Evolutionary conservation across 345 rosid species (phyloP).

Genomic region (Populus pruinosa): DNA sequence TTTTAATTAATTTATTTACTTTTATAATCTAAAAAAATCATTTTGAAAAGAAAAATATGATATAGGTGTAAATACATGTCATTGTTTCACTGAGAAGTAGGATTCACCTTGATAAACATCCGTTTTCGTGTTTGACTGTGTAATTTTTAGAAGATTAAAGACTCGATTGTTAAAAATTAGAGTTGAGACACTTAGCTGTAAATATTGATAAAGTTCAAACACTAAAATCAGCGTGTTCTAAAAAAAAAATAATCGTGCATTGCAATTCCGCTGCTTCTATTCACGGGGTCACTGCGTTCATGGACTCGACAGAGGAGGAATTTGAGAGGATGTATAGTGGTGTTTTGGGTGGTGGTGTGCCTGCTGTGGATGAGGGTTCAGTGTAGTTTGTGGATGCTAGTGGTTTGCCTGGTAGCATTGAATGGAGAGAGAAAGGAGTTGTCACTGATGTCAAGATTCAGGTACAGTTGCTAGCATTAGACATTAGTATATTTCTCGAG

Average conservation of each 20-base stretch:
- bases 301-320: slow-evolving; percentile 75
- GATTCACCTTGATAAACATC: no score
- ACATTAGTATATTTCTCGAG: background rate
- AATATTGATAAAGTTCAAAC: no score
- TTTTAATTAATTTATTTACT: no score
- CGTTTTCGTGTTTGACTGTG: no score
- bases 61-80: no score
- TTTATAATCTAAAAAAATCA: no score
- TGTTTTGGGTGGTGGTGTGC: slow-evolving; percentile 10
- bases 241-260: background rate
- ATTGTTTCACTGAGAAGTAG: no score
- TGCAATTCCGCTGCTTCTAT: slow-evolving; percentile 60
- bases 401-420: slow-evolving; percentile 68
- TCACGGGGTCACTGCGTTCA: slow-evolving; percentile 78
- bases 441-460: slow-evolving; percentile 84
- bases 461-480: slow-evolving; percentile 24
- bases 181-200: no score
- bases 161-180: no score
- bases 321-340: slow-evolving; percentile 64
- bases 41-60: no score
- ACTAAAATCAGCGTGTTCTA: no score
- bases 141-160: no score
- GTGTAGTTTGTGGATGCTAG: slow-evolving; percentile 31
- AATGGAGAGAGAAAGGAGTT: slow-evolving; percentile 87
- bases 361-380: background rate